phyloP scores from a whole-genome alignment of 495 filamentous ascomycete genomes.

The Aspergillus heteromorphus region DNA sequence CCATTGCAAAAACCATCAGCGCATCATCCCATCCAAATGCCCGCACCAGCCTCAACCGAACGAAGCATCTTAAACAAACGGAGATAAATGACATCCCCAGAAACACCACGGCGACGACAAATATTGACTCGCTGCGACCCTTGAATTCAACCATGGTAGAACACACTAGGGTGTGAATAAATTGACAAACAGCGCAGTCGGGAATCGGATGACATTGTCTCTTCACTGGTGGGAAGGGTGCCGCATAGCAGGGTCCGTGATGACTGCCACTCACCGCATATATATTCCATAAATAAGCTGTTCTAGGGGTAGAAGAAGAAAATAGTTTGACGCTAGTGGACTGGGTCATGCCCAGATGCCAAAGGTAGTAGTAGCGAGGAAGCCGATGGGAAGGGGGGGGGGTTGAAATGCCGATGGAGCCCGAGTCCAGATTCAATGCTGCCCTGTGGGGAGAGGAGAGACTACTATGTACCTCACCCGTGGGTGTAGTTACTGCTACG shows the following conservation, averaged over 20 bases:
- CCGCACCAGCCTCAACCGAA: conserved; percentile 33
- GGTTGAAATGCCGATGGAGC: background rate
- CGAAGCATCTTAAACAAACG: conserved; percentile 38
- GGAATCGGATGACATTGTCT: conserved; percentile 2
- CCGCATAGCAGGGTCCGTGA: background rate
- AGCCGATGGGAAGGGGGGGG: background rate
- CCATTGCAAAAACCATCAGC: conserved; percentile 39
- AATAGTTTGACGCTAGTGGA: background rate
- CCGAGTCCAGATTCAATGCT: background rate
- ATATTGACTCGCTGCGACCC: conserved; percentile 34
- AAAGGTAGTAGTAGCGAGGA: background rate
- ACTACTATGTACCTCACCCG: too few species aligned
- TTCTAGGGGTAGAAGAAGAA: background rate
- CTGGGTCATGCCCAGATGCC: background rate
- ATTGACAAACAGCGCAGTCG: conserved; percentile 4
- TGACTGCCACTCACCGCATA: background rate
- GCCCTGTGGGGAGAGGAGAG: background rate
- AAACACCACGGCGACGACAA: conserved; percentile 36
- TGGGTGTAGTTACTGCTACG: too few species aligned
- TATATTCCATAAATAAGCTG: background rate
- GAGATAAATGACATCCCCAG: conserved; percentile 33
- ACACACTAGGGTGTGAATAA: background rate
- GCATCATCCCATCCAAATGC: conserved; percentile 44
- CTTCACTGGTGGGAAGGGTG: background rate
- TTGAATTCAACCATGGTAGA: conserved; percentile 31